Conservation (phyloP, 768 basidiomycete species). For the Xerocomellus intermedius region DNA sequence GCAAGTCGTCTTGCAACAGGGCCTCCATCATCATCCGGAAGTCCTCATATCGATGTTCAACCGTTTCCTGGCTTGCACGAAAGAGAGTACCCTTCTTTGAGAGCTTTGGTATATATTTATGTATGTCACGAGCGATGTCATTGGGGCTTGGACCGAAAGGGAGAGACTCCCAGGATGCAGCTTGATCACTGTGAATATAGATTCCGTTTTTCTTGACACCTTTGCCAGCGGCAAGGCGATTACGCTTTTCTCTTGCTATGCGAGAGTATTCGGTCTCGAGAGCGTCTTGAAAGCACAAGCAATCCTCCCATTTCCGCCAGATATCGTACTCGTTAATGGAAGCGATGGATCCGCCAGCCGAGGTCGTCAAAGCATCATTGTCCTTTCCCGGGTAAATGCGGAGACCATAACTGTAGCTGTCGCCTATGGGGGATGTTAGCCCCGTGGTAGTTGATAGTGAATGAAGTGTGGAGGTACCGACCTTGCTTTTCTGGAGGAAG, state of each 20-base stretch:
- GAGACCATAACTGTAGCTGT: slow-evolving; percentile 59
- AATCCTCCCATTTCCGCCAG: slow-evolving; percentile 83
- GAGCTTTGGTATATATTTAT: slow-evolving; percentile 62
- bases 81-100: slow-evolving; percentile 74
- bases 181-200: slow-evolving; percentile 65
- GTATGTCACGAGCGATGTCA: slow-evolving; percentile 68
- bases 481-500: slow-evolving; percentile 59
- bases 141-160: slow-evolving; percentile 81
- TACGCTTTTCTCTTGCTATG: slow-evolving; percentile 64
- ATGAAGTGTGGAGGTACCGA: slow-evolving; percentile 25
- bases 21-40: slow-evolving; percentile 56
- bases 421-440: slow-evolving; percentile 38
- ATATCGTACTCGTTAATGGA: slow-evolving; percentile 60
- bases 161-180: slow-evolving; percentile 82
- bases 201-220: slow-evolving; percentile 72
- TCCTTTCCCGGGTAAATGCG: slow-evolving; percentile 47
- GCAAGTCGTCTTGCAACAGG: slow-evolving; percentile 59
- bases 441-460: neutral
- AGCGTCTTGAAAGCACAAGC: slow-evolving; percentile 68
- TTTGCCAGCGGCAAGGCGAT: slow-evolving; percentile 66
- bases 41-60: slow-evolving; percentile 62
- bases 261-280: slow-evolving; percentile 65
- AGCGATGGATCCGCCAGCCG: slow-evolving; percentile 38
- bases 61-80: slow-evolving; percentile 61
- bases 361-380: slow-evolving; percentile 30